A percentile compares a stretch with the other conserved stretches of the same genome.
Conservation (phyloP, 1,139 yeast genomes). For the Kazachstania sp. region DNA sequence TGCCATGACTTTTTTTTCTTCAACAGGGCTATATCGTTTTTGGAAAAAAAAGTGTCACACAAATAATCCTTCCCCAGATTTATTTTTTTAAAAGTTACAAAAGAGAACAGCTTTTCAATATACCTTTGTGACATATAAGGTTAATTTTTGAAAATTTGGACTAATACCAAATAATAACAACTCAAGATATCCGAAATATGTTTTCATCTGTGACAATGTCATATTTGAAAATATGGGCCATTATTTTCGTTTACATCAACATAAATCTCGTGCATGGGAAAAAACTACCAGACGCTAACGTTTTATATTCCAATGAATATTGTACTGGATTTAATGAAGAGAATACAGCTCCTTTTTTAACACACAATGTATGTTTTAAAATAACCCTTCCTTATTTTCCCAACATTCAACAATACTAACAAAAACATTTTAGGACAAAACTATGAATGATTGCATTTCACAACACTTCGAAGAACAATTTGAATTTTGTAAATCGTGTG, state of each 20-base stretch:
- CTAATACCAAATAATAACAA: too few relatives aligned
- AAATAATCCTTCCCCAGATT: too few relatives aligned
- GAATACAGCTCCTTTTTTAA: constrained; percentile 3
- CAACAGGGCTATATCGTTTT: too few relatives aligned
- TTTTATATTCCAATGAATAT: not conserved
- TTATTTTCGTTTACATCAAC: not conserved
- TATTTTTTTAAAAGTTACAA: too few relatives aligned
- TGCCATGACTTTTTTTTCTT: not conserved
- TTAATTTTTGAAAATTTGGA: too few relatives aligned
- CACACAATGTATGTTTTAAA: constrained; percentile 4
- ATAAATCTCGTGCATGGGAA: not conserved
- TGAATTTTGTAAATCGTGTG: constrained; percentile 13
- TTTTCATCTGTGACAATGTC: not conserved
- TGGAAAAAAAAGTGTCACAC: too few relatives aligned
- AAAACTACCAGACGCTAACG: not conserved
- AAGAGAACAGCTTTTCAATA: too few relatives aligned
- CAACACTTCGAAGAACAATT: constrained; percentile 9
- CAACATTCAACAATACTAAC: not conserved
- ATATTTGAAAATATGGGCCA: not conserved
- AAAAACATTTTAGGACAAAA: constrained; percentile 2
- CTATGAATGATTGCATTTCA: constrained; percentile 11
- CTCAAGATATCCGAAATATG: too few relatives aligned
- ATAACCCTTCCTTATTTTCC: not conserved
- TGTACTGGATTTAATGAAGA: constrained; percentile 7
- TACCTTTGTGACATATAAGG: too few relatives aligned